phyloP scores from a whole-genome alignment of 1,284 basidiomycete species.

The Austroboletus niveus region DNA sequence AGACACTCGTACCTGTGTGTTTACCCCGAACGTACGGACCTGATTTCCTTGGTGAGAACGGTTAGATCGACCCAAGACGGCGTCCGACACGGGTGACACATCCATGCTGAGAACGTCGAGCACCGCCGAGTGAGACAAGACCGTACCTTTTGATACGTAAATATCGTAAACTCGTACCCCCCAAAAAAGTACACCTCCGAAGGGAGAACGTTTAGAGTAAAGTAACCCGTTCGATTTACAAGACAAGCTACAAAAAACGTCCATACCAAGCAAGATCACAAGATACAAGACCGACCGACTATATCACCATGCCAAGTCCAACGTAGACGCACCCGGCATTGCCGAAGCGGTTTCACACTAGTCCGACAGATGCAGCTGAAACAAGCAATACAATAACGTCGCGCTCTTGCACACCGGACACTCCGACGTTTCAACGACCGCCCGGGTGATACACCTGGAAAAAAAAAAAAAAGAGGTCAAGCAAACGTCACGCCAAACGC shows the following conservation, averaged over 20 bases:
- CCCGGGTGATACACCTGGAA: constrained; percentile 48
- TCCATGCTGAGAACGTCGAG: too few species aligned
- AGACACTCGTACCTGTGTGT: too few species aligned
- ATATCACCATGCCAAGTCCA: too few species aligned
- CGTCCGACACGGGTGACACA: too few species aligned
- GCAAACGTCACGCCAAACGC: background rate
- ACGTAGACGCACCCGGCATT: background rate
- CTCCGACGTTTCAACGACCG: constrained; percentile 41
- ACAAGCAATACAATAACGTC: constrained; percentile 50
- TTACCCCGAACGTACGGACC: too few species aligned
- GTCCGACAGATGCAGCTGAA: constrained; percentile 26
- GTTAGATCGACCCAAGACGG: too few species aligned
- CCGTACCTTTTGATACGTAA: too few species aligned
- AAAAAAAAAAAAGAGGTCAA: background rate
- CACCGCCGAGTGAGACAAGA: too few species aligned
- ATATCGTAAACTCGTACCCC: too few species aligned
- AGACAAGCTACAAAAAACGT: background rate
- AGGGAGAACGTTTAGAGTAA: too few species aligned
- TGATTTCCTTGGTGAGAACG: too few species aligned
- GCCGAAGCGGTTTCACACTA: constrained; percentile 1
- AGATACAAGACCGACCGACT: background rate
- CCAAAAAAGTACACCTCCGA: too few species aligned
- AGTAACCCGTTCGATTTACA: background rate
- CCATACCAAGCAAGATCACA: background rate
- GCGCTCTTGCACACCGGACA: constrained; percentile 50